Conservation (phyloP, 148 eudicot genomes). For the Chenopodium album region DNA sequence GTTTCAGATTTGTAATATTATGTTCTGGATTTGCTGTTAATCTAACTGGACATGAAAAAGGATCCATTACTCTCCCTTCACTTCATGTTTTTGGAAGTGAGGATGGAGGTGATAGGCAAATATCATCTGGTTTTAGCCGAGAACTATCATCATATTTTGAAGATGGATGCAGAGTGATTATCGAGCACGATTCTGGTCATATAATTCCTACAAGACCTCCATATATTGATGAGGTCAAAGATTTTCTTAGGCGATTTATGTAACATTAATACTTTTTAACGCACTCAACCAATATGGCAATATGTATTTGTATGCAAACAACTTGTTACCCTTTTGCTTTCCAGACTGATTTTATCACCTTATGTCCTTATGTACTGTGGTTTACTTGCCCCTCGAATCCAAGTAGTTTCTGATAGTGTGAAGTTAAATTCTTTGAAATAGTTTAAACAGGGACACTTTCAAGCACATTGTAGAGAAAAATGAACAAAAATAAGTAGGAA, state of each 20-base stretch:
- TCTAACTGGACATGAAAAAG: constrained; percentile 36
- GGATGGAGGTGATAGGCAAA: constrained; percentile 73
- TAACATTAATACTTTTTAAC: constrained; percentile 17
- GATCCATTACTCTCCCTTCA: constrained; percentile 64
- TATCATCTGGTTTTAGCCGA: constrained; percentile 55
- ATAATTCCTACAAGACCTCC: constrained; percentile 85
- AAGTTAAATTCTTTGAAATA: too few species aligned
- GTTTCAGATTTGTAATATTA: constrained; percentile 71
- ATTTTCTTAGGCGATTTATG: constrained; percentile 63
- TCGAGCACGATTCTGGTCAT: constrained; percentile 88
- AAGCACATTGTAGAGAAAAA: too few species aligned
- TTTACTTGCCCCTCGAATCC: not conserved
- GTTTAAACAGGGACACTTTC: too few species aligned
- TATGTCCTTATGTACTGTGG: not conserved
- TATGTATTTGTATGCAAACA: not conserved
- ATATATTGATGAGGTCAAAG: constrained; percentile 68
- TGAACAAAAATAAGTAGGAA: too few species aligned
- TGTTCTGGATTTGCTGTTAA: constrained; percentile 84
- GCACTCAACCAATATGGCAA: too few species aligned
- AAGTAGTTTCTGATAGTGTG: not conserved
- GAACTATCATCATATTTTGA: constrained; percentile 74
- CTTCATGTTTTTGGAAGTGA: constrained; percentile 78
- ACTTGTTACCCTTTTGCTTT: not conserved
- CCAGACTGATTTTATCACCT: not conserved
- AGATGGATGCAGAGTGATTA: constrained; percentile 51